Percentiles rank a stretch among this genome's conserved stretches.
These are phyloP conservation scores for Fagus crenata DNA, from an alignment of 306 rosid genomes.

Conservation along the genomic window DNA sequence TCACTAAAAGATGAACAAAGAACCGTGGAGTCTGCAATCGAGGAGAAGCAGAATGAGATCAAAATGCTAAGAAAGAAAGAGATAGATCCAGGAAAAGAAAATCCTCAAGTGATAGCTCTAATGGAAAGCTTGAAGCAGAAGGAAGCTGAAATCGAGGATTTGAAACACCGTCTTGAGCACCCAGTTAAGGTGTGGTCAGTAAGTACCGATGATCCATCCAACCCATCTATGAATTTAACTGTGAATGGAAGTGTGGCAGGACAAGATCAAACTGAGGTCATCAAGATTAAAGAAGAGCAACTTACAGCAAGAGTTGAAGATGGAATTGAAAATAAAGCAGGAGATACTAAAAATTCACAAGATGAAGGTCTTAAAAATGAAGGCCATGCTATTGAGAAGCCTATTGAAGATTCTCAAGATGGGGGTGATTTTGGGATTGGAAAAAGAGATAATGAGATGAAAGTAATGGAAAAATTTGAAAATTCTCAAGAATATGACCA, in stretches of 20 bases:
- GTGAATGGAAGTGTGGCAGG: slow-evolving; percentile 27
- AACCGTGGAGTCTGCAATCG: slow-evolving; percentile 55
- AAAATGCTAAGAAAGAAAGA: slow-evolving; percentile 38
- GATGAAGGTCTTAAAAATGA: slow-evolving; percentile 6
- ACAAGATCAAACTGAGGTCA: slow-evolving; percentile 20
- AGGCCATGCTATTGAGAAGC: slow-evolving; percentile 1
- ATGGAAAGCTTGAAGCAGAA: slow-evolving; percentile 52
- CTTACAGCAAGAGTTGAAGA: slow-evolving; percentile 21
- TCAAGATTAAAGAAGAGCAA: slow-evolving; percentile 7
- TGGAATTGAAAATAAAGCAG: slow-evolving; percentile 18
- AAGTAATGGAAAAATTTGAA: slow-evolving; percentile 26
- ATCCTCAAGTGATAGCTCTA: slow-evolving; percentile 34
- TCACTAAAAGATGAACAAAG: slow-evolving; percentile 73
- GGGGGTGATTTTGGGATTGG: slow-evolving; percentile 13
- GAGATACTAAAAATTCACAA: slow-evolving; percentile 1
- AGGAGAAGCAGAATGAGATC: slow-evolving; percentile 67
- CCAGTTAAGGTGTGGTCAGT: slow-evolving; percentile 28
- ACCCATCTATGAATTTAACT: slow-evolving; percentile 24
- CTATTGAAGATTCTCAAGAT: slow-evolving; percentile 17
- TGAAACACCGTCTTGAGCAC: slow-evolving; percentile 49
- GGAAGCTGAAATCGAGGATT: slow-evolving; percentile 61
- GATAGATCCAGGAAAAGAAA: slow-evolving; percentile 23
- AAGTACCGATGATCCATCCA: slow-evolving; percentile 37
- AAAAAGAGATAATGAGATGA: background rate
- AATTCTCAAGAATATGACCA: slow-evolving; percentile 16